Conservation (phyloP, 2,329 filamentous ascomycete species). For the Ceratocystis variospora region DNA sequence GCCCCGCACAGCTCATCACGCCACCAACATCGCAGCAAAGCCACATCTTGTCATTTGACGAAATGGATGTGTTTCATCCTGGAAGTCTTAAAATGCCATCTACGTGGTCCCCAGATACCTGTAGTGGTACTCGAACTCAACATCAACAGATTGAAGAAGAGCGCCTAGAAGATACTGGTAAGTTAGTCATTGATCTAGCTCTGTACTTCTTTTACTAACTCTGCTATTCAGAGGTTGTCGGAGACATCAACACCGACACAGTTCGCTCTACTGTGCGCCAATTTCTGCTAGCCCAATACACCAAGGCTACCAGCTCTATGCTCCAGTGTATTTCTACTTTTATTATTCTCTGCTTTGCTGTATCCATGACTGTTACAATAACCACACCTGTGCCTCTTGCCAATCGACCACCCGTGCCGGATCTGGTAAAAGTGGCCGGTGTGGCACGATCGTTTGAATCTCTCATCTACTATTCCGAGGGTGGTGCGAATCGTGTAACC, state of each 20-base stretch:
- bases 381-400: conserved; percentile 49
- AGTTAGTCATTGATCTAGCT: not conserved
- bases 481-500: conserved; percentile 71
- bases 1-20: conserved; percentile 4
- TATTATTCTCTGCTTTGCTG: conserved; percentile 47
- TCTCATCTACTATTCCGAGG: conserved; percentile 86
- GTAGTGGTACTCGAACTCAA: not conserved
- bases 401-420: conserved; percentile 46
- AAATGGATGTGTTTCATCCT: conserved; percentile 4
- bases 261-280: not conserved
- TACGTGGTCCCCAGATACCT: not conserved
- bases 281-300: conserved; percentile 47
- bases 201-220: not conserved
- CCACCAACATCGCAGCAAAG: conserved; percentile 11
- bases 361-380: conserved; percentile 50
- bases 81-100: not conserved
- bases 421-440: conserved; percentile 79
- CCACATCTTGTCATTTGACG: conserved; percentile 5
- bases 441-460: conserved; percentile 88
- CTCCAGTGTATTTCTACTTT: conserved; percentile 50
- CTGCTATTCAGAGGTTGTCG: not conserved
- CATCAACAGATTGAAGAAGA: not conserved
- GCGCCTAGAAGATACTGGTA: not conserved
- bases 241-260: not conserved
- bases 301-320: conserved; percentile 54